Percentiles rank a stretch among this genome's conserved stretches.
Evolutionary conservation across 305 asterid genomes (phyloP).

Genomic region (Fraxinus sp.): DNA sequence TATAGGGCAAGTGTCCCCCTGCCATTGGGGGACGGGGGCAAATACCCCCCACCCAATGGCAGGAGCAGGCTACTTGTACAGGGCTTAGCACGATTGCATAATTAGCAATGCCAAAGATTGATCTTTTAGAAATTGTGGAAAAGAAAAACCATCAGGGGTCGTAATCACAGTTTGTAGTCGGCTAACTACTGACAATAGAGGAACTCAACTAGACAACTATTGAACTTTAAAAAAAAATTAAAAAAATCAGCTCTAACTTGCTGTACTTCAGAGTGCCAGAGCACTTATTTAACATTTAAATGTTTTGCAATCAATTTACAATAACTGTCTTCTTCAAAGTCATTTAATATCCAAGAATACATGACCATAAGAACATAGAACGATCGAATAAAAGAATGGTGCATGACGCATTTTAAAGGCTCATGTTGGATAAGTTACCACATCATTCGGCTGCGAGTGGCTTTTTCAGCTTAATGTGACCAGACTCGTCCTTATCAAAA

Average conservation of each 20-base stretch:
- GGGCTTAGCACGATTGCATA: too few relatives aligned
- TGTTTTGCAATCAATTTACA: neutral
- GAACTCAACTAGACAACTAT: neutral
- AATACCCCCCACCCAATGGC: too few relatives aligned
- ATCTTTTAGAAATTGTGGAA: neutral
- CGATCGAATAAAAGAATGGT: neutral
- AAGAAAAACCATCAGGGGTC: neutral
- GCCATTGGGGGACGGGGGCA: too few relatives aligned
- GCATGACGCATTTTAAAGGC: neutral
- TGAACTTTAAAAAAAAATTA: neutral
- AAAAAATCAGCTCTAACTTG: neutral
- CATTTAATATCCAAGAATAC: neutral
- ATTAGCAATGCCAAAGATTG: neutral
- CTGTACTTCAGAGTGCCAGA: neutral
- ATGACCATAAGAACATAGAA: neutral
- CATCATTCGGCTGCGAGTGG: conserved; percentile 20
- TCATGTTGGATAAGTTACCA: neutral
- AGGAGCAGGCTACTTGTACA: too few relatives aligned
- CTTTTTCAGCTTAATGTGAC: conserved; percentile 28
- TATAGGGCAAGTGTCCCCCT: too few relatives aligned
- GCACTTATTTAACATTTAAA: neutral
- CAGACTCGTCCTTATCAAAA: conserved; percentile 41
- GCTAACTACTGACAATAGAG: neutral
- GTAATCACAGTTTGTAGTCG: neutral
- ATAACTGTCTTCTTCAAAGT: neutral